phyloP scores from a whole-genome alignment of 2,329 filamentous ascomycete species.

The Nigrospora oryzae region DNA sequence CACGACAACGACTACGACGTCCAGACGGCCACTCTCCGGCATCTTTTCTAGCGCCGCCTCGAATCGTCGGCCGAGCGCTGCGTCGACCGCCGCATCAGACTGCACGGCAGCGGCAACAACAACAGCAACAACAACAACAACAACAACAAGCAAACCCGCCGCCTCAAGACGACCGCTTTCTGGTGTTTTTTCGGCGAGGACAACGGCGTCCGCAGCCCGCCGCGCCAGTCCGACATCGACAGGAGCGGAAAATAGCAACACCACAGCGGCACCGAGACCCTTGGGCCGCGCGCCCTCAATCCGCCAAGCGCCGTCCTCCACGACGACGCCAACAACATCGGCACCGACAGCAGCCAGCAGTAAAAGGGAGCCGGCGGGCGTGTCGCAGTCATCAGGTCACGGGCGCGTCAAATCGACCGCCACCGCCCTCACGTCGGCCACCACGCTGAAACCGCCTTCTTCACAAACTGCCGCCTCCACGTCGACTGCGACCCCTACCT shows the following conservation, averaged over 20 bases:
- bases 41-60: slow-evolving; percentile 1
- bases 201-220: slow-evolving; percentile 1
- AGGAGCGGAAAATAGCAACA: slow-evolving; percentile 2
- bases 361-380: slow-evolving; percentile 3
- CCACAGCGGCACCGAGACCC: slow-evolving; percentile 11
- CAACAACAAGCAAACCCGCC: too few species aligned
- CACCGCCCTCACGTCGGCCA: slow-evolving; percentile 26
- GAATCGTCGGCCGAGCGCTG: neutral
- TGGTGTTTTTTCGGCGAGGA: slow-evolving; percentile 5
- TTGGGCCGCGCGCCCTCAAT: slow-evolving; percentile 16
- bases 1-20: neutral
- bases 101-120: neutral
- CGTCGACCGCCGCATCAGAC: neutral
- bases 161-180: slow-evolving; percentile 10
- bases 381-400: slow-evolving; percentile 15
- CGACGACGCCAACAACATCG: slow-evolving; percentile 6
- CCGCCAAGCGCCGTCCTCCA: slow-evolving; percentile 10
- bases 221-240: slow-evolving; percentile 4
- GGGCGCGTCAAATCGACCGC: slow-evolving; percentile 31
- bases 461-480: slow-evolving; percentile 14
- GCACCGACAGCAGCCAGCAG: slow-evolving; percentile 6
- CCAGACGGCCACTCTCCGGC: slow-evolving; percentile 1
- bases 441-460: slow-evolving; percentile 18
- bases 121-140: neutral
- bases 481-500: slow-evolving; percentile 4